Conservation (phyloP, 225 moss, liverwort and hornwort genomes). For the Anthoceros angustus region DNA sequence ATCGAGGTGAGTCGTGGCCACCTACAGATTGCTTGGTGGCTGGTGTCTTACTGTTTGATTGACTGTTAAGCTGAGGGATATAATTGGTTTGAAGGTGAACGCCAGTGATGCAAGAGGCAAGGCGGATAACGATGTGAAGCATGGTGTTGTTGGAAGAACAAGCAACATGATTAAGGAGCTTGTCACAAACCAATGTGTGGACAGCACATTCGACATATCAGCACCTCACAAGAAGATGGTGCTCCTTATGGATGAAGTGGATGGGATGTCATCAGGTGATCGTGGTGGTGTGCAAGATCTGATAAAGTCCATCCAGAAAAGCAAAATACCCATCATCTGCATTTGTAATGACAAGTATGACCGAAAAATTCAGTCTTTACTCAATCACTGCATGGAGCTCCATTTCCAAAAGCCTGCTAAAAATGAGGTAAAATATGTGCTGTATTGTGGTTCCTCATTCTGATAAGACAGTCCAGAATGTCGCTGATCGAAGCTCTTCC, state of each 20-base stretch:
- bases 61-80: neutral
- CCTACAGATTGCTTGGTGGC: neutral
- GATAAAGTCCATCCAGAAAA: constrained; percentile 11
- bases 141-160: constrained; percentile 11
- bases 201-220: constrained; percentile 3
- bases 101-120: constrained; percentile 12
- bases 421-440: neutral
- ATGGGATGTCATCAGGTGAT: constrained; percentile 12
- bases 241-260: constrained; percentile 13
- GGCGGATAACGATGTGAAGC: constrained; percentile 6
- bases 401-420: constrained; percentile 12
- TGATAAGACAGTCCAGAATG: neutral
- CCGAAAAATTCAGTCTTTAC: constrained; percentile 11
- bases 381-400: constrained; percentile 9
- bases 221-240: constrained; percentile 12
- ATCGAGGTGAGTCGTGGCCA: constrained; percentile 4
- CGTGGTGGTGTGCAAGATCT: constrained; percentile 11
- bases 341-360: constrained; percentile 12
- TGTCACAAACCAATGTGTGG: constrained; percentile 10
- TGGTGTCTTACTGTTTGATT: neutral
- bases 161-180: constrained; percentile 12
- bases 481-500: too few species aligned
- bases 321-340: constrained; percentile 11
- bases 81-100: constrained; percentile 7
- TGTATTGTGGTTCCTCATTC: neutral